Base-by-base conservation (phyloP, 768 basidiomycete genomes). In the Terana coerulea region DNA sequence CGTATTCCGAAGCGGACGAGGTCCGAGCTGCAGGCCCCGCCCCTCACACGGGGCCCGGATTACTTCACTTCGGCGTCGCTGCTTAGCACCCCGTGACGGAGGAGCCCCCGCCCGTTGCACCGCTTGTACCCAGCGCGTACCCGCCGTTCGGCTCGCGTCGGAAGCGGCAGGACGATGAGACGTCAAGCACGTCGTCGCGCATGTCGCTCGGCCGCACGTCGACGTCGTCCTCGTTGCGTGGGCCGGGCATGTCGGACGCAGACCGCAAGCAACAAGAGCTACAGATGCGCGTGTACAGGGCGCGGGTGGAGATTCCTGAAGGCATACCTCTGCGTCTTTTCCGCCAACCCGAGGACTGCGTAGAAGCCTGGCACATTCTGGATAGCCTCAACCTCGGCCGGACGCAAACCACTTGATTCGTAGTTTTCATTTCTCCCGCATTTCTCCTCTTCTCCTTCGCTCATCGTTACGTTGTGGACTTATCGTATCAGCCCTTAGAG, bases 241-340 rank as follows among this genome's bases (percentile, higher is more conserved):
- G n/a, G n/a, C 51, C 33, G 53, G 43, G 53, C 3, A 59, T 77
- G 63, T 65, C 75, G 8, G 83, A 83, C 26, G 69, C 67, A 25
- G 86, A 85, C 59, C 79, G 69, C 67, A 79, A 70, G 68, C 71
- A 80, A 54, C 55, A 64, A 52, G 80, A 82, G 26, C 59, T 91
- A 59, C 86, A 91, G 70, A 66, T 65, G 57, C 71, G 89, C 28
- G 76, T 91, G 48, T 80, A 80, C 68, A 72, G 68, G 52, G 87
- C 86, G 24, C 69, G 86, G 49, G 72, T 70, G 55, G 67, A 75
- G 61, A 78, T 88, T 60, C 84, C 86, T 4, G 58, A 65, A 26
- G 70, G 79, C 56, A 72, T 89, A 9, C 66, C 70, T 17, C 65
- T 91, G 61, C 75, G 87, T 47, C 64, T 91, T 24, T 92, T 92